Base-by-base conservation (phyloP, 2,329 filamentous ascomycete species). In the Epichloe brachyelytri region DNA sequence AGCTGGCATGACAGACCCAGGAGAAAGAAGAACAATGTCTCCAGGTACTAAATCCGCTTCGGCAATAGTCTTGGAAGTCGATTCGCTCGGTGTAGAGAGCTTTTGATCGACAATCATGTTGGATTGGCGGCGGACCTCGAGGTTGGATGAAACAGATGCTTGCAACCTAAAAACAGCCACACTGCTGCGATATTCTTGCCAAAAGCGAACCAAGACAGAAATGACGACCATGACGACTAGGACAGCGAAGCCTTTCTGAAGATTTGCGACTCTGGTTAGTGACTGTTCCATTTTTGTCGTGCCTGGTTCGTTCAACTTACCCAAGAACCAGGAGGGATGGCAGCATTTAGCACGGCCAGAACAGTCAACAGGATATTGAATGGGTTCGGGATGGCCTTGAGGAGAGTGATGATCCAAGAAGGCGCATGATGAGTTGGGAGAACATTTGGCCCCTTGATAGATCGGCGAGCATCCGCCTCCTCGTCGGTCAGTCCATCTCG, bases 151-250 rank as follows among this genome's bases (percentile, higher is more conserved):
- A 26, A 62, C 53, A n/a, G 60, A 60, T 33, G 55, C 56, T 47
- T 61, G 57, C 3, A 62, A 55, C 30, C 53, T 54, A 38, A 59
- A 60, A 37, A 62, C 57, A 14, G 58, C 58, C 4, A 62, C 43
- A 17, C 56, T 57, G 52, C 60, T 62, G 19, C 57, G 55, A 26
- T 62, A 61, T 33, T 62, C 60, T 33, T 62, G 60, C 60, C 60
- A 61, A 43, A 62, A 62, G 17, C 60, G 58, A 5, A 61, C 59
- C n/a, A 51, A 11, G n/a, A 58, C 55, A 5, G 60, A 62, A 22
- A 62, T 55, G 38, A 48, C 7, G 17, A 62, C 56, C 60, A 62
- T 62, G 51, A 59, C 49, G 36, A 61, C 53, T 26, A 62, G 53
- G n/a, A 62, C 57, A 2, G 53, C 51, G 40, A 62, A 58, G 19